Percentiles rank a stretch among this genome's conserved stretches.
phyloP scores from a whole-genome alignment of 2,329 filamentous ascomycete species.

The Tolypocladium pustulatum region DNA sequence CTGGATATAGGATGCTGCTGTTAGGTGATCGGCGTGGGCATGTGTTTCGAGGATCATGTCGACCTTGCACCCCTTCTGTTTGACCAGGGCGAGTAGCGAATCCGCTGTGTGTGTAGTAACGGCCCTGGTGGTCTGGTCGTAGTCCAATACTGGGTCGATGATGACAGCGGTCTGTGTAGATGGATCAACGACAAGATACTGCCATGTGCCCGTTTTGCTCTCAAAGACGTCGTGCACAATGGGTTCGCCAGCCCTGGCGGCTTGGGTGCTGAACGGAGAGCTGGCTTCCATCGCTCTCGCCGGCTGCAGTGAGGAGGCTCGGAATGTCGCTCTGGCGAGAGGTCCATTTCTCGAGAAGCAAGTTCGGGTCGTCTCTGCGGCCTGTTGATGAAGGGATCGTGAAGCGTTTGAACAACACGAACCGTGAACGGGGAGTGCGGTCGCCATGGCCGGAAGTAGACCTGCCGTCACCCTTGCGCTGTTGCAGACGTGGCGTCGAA shows the following conservation, averaged over 20 bases:
- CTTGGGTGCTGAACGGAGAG: neutral
- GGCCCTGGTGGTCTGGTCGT: conserved; percentile 26
- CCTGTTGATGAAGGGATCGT: neutral
- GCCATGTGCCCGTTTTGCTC: conserved; percentile 40
- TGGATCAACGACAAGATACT: conserved; percentile 49
- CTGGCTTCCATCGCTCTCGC: too few species aligned
- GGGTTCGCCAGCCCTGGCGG: conserved; percentile 14
- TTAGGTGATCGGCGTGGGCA: conserved; percentile 50
- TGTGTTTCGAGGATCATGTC: conserved; percentile 51
- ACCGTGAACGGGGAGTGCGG: neutral
- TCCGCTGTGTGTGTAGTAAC: conserved; percentile 45
- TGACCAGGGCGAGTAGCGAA: conserved; percentile 31
- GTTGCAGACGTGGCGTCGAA: neutral
- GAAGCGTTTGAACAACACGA: neutral
- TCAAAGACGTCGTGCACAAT: conserved; percentile 28
- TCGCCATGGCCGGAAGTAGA: neutral
- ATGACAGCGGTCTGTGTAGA: conserved; percentile 37
- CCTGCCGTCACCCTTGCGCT: neutral
- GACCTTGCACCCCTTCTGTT: conserved; percentile 34
- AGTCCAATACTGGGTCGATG: conserved; percentile 54
- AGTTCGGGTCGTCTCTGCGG: neutral
- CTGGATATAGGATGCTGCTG: conserved; percentile 48
- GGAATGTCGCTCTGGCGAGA: neutral
- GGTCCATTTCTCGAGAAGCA: neutral
- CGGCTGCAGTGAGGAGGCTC: neutral